Conservation (phyloP, 208 protist genomes). For the Leishmania major region DNA sequence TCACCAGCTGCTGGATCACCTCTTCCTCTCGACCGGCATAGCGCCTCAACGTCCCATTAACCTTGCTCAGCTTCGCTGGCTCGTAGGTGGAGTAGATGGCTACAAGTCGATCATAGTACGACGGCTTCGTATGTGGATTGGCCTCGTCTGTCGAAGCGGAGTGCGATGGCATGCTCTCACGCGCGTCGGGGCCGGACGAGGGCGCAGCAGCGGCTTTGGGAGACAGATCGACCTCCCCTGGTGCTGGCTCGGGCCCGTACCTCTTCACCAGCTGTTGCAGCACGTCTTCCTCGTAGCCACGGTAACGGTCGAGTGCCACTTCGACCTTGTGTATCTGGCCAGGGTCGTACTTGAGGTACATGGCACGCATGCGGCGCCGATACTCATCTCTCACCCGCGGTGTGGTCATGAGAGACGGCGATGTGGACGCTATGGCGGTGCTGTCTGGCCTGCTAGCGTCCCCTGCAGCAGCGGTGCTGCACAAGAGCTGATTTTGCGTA, state of each 20-base stretch:
- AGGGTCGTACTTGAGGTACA: slow-evolving; percentile 47
- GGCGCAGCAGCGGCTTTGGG: not conserved
- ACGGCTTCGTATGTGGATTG: not conserved
- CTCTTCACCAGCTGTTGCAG: slow-evolving; percentile 41
- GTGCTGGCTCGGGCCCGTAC: slow-evolving; percentile 36
- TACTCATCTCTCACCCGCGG: slow-evolving; percentile 19
- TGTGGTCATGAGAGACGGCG: slow-evolving; percentile 1
- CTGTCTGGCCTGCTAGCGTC: slow-evolving; percentile 3
- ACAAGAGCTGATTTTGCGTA: slow-evolving; percentile 3
- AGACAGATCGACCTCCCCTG: slow-evolving; percentile 10
- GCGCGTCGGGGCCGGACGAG: not conserved
- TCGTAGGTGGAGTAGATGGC: slow-evolving; percentile 77
- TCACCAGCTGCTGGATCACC: slow-evolving; percentile 68
- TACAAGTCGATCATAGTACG: slow-evolving; percentile 62
- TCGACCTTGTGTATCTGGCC: slow-evolving; percentile 36
- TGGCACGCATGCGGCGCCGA: slow-evolving; percentile 33
- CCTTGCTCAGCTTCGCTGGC: slow-evolving; percentile 62
- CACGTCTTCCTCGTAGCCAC: slow-evolving; percentile 37
- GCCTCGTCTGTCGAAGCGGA: not conserved
- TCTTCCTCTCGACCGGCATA: slow-evolving; percentile 71
- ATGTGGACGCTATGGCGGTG: not conserved
- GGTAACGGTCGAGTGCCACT: slow-evolving; percentile 36
- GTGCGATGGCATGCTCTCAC: not conserved
- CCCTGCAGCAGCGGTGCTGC: slow-evolving; percentile 1
- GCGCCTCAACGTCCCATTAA: slow-evolving; percentile 61